Percentiles rank a stretch among this genome's conserved stretches.
Evolutionary conservation across 768 basidiomycete genomes (phyloP).

Genomic region (Lactifluus rugatus): DNA sequence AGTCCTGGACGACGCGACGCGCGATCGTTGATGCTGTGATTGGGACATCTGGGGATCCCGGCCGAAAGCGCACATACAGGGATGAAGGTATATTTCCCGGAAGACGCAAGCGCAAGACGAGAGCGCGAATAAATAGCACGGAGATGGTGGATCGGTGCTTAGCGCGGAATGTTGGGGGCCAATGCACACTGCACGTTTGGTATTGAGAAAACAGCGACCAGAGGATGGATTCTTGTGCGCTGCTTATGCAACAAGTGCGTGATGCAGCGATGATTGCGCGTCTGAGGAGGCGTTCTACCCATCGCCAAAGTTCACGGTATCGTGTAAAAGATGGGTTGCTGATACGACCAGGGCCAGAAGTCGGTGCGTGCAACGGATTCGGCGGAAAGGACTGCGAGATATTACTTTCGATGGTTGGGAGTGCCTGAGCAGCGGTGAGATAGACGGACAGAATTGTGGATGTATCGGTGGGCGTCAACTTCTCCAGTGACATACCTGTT

Average conservation of each 20-base stretch:
- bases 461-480: conserved; percentile 38
- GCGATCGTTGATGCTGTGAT: conserved; percentile 48
- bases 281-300: conserved; percentile 75
- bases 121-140: conserved; percentile 63
- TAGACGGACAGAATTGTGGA: conserved; percentile 50
- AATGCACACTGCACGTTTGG: conserved; percentile 49
- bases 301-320: conserved; percentile 79
- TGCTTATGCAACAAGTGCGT: conserved; percentile 31
- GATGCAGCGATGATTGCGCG: conserved; percentile 64
- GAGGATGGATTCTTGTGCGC: conserved; percentile 35
- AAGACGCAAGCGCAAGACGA: conserved; percentile 38
- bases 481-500: conserved; percentile 71
- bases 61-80: not conserved
- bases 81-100: conserved; percentile 1
- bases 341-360: conserved; percentile 28
- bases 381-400: conserved; percentile 27
- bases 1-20: conserved; percentile 59
- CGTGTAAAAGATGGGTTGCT: conserved; percentile 48
- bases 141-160: conserved; percentile 62
- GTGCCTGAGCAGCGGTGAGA: conserved; percentile 42
- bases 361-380: conserved; percentile 25
- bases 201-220: conserved; percentile 61
- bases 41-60: conserved; percentile 18
- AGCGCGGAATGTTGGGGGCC: conserved; percentile 75
- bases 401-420: conserved; percentile 40